These are phyloP conservation scores for Murraya paniculata DNA, from an alignment of 345 rosid genomes.

Conservation along the genomic window DNA sequence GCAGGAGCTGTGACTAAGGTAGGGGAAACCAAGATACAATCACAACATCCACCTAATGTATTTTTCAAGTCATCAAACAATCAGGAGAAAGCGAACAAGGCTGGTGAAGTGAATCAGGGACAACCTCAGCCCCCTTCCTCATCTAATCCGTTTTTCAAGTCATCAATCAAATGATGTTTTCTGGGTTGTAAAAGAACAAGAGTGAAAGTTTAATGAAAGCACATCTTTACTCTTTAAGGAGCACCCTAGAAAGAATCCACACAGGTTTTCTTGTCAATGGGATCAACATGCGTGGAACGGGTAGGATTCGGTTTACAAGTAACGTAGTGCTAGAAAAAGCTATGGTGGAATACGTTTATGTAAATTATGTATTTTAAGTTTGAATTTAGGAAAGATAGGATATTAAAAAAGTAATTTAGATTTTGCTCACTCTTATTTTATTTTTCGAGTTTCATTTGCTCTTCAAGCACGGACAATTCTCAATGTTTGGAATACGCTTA, in stretches of 20 bases:
- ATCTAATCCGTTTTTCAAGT: constrained; percentile 51
- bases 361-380: no score
- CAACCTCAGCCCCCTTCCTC: constrained; percentile 40
- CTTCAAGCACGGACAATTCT: neutral
- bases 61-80: constrained; percentile 24
- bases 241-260: neutral
- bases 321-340: neutral
- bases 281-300: neutral
- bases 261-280: neutral
- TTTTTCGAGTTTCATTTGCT: neutral
- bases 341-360: neutral
- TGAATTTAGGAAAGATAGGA: no score
- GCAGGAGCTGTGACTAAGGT: constrained; percentile 8
- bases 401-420: no score
- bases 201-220: neutral
- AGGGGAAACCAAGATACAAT: constrained; percentile 9
- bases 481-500: no score
- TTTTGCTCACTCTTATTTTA: no score
- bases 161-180: constrained; percentile 32
- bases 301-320: neutral
- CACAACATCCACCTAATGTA: constrained; percentile 21
- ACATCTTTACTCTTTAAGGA: neutral
- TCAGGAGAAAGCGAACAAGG: constrained; percentile 24
- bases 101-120: constrained; percentile 18
- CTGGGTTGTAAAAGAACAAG: neutral